These are phyloP conservation scores for Fonsecaea nubica DNA, from an alignment of 2,329 filamentous ascomycete species.

Conservation along the genomic window DNA sequence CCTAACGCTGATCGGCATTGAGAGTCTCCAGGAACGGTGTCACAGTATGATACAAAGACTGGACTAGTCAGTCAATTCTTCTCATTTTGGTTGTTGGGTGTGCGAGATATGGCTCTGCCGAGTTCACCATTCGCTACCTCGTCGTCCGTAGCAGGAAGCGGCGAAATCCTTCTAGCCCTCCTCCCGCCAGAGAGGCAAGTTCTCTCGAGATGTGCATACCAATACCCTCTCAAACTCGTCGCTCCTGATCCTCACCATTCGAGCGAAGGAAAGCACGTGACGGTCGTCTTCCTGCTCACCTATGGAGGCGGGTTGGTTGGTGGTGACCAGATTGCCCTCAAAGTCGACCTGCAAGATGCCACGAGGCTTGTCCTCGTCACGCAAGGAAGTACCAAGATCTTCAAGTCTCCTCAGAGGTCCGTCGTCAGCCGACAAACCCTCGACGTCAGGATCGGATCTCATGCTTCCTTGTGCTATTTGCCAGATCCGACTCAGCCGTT, in stretches of 20 bases:
- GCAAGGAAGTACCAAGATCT: constrained; percentile 91
- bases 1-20: background rate
- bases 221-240: constrained; percentile 94
- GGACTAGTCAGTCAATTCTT: background rate
- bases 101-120: constrained; percentile 35
- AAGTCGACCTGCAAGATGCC: constrained; percentile 66
- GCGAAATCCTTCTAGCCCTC: constrained; percentile 74
- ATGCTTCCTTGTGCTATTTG: constrained; percentile 67
- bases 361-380: constrained; percentile 70
- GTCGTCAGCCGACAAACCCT: constrained; percentile 55
- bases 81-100: background rate
- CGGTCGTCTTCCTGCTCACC: constrained; percentile 79
- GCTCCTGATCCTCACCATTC: constrained; percentile 72
- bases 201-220: constrained; percentile 78
- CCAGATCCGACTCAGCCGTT: constrained; percentile 96
- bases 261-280: constrained; percentile 55
- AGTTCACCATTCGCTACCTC: constrained; percentile 78
- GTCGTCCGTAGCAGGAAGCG: constrained; percentile 76
- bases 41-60: background rate
- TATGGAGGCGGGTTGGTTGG: constrained; percentile 94
- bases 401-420: constrained; percentile 69
- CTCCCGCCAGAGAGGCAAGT: constrained; percentile 75
- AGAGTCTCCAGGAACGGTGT: background rate
- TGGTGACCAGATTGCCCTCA: constrained; percentile 79
- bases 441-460: constrained; percentile 55